Evolutionary conservation across 2,329 filamentous ascomycete species (phyloP), one percentile per base, ranked within the genome.

Genomic region (Fusarium haematococcum): DNA sequence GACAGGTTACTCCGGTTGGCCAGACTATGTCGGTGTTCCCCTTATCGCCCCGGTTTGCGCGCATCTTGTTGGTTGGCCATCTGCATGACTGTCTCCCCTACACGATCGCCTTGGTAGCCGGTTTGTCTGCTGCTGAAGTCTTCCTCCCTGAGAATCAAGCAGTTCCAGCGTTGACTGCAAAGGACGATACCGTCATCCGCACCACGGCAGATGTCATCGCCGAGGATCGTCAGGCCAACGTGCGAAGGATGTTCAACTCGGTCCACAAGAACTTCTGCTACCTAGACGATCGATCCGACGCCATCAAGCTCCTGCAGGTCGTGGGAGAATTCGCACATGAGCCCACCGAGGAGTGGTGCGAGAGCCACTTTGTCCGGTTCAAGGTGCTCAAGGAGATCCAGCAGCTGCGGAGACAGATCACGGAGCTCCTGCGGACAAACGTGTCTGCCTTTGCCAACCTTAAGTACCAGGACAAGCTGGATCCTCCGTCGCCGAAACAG

Each of bases 11-110:
- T 0, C 88, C 91, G 43, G 87, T 94, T 30, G 97, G 97, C 20
- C 90, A 90, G 39, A 93, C 95, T 62, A 93, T 99, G 85, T 94
- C 95, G 6, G 88, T 94, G 27, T 98, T 98, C 81, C 97, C 97
- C 4, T 87, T 99, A 16, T 95, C 94, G 32, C 97, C 97, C 20
- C 91, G 97, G 2, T 98, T 97, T 80, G 92, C 95, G 9, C 94
- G 96, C 64, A 98, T 98, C 83, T 86, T 99, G n/a, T 87, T 97
- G 10, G 92, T 98, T 57, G 96, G 95, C 0, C 91, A 97, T 79
- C 88, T 94, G 30, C 93, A 97, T 79, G 91, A 92, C 68, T 95
- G 97, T 72, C 88, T 97, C 59, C 92, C 93, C 0, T 96, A 97
- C 79, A 94, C 95, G 5, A 93, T 98, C 69, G 94, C 95, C 3